phyloP scores from a whole-genome alignment of 2,329 filamentous ascomycete genomes.

The Herpomyces periplanetae region DNA sequence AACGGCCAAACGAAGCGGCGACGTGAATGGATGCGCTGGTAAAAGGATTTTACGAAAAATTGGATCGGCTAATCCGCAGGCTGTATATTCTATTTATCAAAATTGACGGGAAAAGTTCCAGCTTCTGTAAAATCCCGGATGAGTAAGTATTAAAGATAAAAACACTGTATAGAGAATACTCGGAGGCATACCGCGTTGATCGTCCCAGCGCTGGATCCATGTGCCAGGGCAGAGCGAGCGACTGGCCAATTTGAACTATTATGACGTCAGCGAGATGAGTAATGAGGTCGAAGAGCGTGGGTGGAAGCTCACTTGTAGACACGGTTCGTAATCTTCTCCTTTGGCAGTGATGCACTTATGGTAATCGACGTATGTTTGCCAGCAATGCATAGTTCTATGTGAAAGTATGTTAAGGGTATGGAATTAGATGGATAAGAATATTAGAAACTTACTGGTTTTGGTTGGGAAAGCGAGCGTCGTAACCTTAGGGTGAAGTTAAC shows the following conservation, averaged over 20 bases:
- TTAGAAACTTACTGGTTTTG: constrained; percentile 26
- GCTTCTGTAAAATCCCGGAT: no score
- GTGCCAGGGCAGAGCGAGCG: constrained; percentile 80
- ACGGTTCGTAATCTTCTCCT: constrained; percentile 89
- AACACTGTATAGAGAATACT: no score
- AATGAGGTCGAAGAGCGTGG: constrained; percentile 1
- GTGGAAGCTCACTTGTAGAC: constrained; percentile 33
- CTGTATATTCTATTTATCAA: no score
- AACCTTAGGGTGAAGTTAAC: constrained; percentile 21
- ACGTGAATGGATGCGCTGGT: no score
- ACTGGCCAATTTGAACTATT: constrained; percentile 78
- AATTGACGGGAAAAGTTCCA: no score
- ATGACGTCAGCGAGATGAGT: no score
- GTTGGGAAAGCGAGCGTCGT: constrained; percentile 96
- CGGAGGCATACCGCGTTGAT: constrained; percentile 45
- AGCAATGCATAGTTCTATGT: constrained; percentile 76
- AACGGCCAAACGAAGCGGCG: no score
- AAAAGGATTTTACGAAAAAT: no score
- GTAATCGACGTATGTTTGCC: constrained; percentile 99
- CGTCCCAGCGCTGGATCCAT: constrained; percentile 84
- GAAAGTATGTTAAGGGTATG: constrained; percentile 2
- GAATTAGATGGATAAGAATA: constrained; percentile 1
- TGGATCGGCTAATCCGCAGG: no score
- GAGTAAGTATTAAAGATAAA: no score
- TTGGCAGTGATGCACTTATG: constrained; percentile 97